Conservation (phyloP, 805 yeast species). For the Wickerhamiella alocasiicola region DNA sequence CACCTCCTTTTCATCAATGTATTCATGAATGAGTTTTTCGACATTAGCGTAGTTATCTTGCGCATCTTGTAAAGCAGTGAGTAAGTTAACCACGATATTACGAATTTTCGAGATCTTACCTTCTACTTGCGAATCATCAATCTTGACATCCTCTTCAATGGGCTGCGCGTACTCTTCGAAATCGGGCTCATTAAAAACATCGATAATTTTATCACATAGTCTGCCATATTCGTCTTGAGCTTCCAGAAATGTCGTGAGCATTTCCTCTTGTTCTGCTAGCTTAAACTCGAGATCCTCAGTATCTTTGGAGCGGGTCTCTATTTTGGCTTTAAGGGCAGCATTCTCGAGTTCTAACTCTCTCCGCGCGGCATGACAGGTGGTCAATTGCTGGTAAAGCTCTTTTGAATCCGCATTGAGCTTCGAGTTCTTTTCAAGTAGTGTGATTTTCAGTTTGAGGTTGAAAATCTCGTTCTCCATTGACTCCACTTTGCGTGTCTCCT, state of each 20-base stretch:
- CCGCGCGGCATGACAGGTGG: slow-evolving; percentile 8
- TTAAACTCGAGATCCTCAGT: slow-evolving; percentile 10
- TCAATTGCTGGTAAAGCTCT: slow-evolving; percentile 9
- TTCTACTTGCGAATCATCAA: slow-evolving; percentile 8
- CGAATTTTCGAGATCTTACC: slow-evolving; percentile 8
- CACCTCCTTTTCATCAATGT: slow-evolving; percentile 6
- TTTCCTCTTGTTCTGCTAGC: slow-evolving; percentile 12
- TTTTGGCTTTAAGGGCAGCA: slow-evolving; percentile 2
- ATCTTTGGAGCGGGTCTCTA: not conserved
- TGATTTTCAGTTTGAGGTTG: slow-evolving; percentile 19
- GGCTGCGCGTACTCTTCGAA: slow-evolving; percentile 7
- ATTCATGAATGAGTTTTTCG: slow-evolving; percentile 1
- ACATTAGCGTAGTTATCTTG: slow-evolving; percentile 8
- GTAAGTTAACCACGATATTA: slow-evolving; percentile 6
- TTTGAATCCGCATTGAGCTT: slow-evolving; percentile 10
- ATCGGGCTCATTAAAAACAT: slow-evolving; percentile 7
- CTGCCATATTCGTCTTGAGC: slow-evolving; percentile 12
- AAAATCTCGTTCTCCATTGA: slow-evolving; percentile 19
- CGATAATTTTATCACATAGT: slow-evolving; percentile 4
- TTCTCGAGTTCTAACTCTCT: slow-evolving; percentile 7
- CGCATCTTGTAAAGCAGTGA: slow-evolving; percentile 8
- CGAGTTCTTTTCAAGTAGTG: slow-evolving; percentile 9
- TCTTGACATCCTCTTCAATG: not conserved
- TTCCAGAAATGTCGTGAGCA: slow-evolving; percentile 12
- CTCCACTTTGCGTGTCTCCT: slow-evolving; percentile 11